Base-by-base conservation (phyloP, 169 alveolate species). In the Eimeria acervulina region DNA sequence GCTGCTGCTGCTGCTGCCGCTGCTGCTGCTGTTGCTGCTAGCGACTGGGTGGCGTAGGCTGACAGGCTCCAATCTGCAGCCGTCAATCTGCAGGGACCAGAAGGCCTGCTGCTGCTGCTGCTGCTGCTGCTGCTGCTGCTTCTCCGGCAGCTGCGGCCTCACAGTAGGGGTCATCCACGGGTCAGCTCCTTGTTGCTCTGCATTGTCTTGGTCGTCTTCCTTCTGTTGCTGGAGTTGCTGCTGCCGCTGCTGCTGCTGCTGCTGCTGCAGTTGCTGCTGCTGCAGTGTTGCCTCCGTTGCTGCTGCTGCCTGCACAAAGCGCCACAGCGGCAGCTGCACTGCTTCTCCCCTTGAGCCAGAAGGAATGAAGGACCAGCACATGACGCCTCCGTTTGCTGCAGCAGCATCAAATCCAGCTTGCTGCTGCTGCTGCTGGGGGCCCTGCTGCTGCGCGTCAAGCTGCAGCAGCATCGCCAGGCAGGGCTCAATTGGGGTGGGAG, bases 251-350 rank as follows among this genome's bases (percentile, higher is more conserved):
- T 44, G 85, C 80, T 31, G 78, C 55, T 0, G 81, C 76, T 21
- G 59, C 85, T 28, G 61, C 40, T 5, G 21, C 61, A 23, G 95
- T 26, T 19, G 81, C 95, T 68, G 84, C 95, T 66, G 87, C 85
- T 44, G 84, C 33, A 76, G 59, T 33, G 84, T 33, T 38, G 91
- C 95, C 55, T 59, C 83, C 21, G 66, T 87, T 6, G 70, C 81
- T 21, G 95, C 95, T 74, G 91, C 95, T 26, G 70, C 23, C 31
- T 78, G 72, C 38, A 78, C 47, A 61, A 78, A 85, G 42, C 95
- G 90, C 95, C 95, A 92, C 31, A 92, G 66, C 40, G 95, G 95
- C 66, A 92, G 92, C 90, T 38, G 59, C 51, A 51, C 78, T 31
- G 76, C 66, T 13, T 33, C 4, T 1, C 90, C 95, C 1, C 28